Conservation (phyloP, 495 filamentous ascomycete genomes). For the Penicillium samsonianum region DNA sequence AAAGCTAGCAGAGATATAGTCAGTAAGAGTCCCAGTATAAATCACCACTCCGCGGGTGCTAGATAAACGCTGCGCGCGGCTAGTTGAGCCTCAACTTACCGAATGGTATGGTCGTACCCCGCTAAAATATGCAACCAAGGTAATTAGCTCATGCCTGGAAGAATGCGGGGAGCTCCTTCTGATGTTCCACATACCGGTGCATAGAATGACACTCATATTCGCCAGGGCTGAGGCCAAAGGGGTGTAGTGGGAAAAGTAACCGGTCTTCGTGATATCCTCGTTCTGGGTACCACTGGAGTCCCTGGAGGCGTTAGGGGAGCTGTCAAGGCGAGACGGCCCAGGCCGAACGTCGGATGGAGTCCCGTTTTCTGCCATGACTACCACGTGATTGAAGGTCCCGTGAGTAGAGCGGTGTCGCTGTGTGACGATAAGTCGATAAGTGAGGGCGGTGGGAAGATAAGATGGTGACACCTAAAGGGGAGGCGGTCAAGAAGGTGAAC, state of each 20-base stretch:
- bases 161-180: constrained; percentile 27
- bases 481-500: neutral
- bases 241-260: neutral
- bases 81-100: constrained; percentile 55
- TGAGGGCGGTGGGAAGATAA: constrained; percentile 1
- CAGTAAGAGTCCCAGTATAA: neutral
- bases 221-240: neutral
- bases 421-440: neutral
- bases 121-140: constrained; percentile 53
- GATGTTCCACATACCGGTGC: constrained; percentile 64
- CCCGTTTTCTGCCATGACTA: constrained; percentile 5
- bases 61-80: neutral
- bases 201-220: constrained; percentile 83
- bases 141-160: constrained; percentile 32
- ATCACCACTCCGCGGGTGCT: neutral
- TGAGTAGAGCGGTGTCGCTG: constrained; percentile 1
- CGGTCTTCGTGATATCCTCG: neutral
- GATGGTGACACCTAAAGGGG: neutral
- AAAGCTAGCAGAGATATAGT: constrained; percentile 59
- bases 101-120: constrained; percentile 98
- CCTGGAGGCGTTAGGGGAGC: constrained; percentile 3
- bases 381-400: neutral
- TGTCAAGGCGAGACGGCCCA: neutral
- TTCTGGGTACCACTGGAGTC: neutral
- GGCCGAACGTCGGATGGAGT: neutral